A percentile compares a stretch with the other conserved stretches of the same genome.
Evolutionary conservation across 2,329 filamentous ascomycete genomes (phyloP).

Genomic region (Phaeoacremonium minimum): DNA sequence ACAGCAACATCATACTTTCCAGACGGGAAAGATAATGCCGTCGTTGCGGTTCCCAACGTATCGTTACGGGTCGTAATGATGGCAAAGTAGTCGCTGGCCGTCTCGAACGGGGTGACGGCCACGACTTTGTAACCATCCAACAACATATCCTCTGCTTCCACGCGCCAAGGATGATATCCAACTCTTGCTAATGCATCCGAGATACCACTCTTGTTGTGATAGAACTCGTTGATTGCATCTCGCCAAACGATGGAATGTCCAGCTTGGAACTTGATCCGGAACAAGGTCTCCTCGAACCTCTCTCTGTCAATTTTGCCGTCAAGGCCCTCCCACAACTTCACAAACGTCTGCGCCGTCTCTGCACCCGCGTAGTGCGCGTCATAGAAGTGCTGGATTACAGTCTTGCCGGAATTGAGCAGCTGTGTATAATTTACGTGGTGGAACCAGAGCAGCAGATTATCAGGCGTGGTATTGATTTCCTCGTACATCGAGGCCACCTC

Average conservation of each 20-base stretch:
- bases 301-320: slow-evolving; percentile 53
- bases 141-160: slow-evolving; percentile 64
- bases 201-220: slow-evolving; percentile 56
- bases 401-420: slow-evolving; percentile 56
- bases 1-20: slow-evolving; percentile 61
- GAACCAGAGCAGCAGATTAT: slow-evolving; percentile 68
- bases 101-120: slow-evolving; percentile 52
- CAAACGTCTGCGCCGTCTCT: slow-evolving; percentile 56
- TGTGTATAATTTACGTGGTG: slow-evolving; percentile 69
- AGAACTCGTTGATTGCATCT: slow-evolving; percentile 63
- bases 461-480: slow-evolving; percentile 57
- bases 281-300: slow-evolving; percentile 54
- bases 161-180: slow-evolving; percentile 57
- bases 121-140: slow-evolving; percentile 53
- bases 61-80: slow-evolving; percentile 52
- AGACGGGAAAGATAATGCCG: slow-evolving; percentile 38
- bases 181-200: slow-evolving; percentile 52
- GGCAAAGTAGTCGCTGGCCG: slow-evolving; percentile 49
- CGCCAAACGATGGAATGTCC: slow-evolving; percentile 69
- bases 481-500: slow-evolving; percentile 57
- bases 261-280: slow-evolving; percentile 60
- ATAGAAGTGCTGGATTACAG: slow-evolving; percentile 57
- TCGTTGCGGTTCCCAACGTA: slow-evolving; percentile 43
- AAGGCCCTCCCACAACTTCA: slow-evolving; percentile 47
- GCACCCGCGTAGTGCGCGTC: slow-evolving; percentile 49